A percentile compares a stretch with the other conserved stretches of the same genome.
Conservation (phyloP, 441 rosid species). For the Eruca vesicaria region DNA sequence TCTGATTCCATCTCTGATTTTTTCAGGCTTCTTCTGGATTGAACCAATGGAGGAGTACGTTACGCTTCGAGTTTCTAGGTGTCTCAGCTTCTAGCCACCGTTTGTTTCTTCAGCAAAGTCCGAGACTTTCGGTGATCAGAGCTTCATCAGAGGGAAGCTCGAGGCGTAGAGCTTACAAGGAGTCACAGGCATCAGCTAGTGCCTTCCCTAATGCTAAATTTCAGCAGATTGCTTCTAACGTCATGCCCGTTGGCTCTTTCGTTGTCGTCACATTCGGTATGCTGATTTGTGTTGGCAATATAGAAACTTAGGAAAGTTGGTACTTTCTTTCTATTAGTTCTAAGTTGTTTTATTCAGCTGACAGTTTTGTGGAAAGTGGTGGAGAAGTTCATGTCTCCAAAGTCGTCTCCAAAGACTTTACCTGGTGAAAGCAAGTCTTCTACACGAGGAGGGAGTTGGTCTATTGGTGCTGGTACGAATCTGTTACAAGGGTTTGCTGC, state of each 20-base stretch:
- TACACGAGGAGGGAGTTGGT: constrained; percentile 61
- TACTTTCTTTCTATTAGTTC: constrained; percentile 24
- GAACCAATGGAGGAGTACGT: constrained; percentile 24
- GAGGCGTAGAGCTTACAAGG: constrained; percentile 55
- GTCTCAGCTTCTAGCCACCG: constrained; percentile 25
- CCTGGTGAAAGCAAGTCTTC: constrained; percentile 48
- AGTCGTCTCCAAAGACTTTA: constrained; percentile 38
- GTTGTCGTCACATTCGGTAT: constrained; percentile 67
- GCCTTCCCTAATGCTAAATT: constrained; percentile 43
- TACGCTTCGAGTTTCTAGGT: constrained; percentile 24
- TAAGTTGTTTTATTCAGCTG: constrained; percentile 51
- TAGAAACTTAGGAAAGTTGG: neutral
- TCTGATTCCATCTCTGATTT: neutral
- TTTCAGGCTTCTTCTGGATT: constrained; percentile 32
- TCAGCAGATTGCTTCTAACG: constrained; percentile 59
- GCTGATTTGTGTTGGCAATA: constrained; percentile 10
- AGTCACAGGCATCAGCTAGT: constrained; percentile 56
- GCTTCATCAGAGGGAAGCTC: constrained; percentile 44
- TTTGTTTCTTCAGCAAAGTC: constrained; percentile 30
- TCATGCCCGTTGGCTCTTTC: constrained; percentile 58
- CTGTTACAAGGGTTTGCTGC: constrained; percentile 61
- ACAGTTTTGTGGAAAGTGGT: constrained; percentile 93
- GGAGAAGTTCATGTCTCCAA: constrained; percentile 48
- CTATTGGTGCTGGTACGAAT: constrained; percentile 52
- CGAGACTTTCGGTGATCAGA: constrained; percentile 44